phyloP scores from a whole-genome alignment of 164 flowering plant species.

The Magnolia officinalis region DNA sequence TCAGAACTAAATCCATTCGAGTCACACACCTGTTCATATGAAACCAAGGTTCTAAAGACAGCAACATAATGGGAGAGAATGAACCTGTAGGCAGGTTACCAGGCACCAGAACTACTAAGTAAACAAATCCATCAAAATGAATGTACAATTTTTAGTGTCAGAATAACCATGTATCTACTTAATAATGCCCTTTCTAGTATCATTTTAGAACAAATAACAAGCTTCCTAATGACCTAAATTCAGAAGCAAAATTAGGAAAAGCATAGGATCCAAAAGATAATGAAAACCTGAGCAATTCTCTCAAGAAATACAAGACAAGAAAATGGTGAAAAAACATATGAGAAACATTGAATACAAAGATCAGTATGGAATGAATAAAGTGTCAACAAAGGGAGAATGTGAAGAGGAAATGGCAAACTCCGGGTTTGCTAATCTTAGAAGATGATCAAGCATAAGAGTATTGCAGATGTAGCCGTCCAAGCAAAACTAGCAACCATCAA shows the following conservation, averaged over 20 bases:
- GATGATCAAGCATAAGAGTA: no score
- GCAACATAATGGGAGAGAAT: constrained; percentile 79
- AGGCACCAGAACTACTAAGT: constrained; percentile 9
- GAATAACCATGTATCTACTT: not conserved
- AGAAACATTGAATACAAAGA: not conserved
- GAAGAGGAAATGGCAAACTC: no score
- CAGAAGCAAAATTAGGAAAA: not conserved
- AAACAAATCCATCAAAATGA: not conserved
- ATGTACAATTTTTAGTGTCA: not conserved
- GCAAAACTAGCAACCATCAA: no score
- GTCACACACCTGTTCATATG: constrained; percentile 73
- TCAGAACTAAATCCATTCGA: not conserved
- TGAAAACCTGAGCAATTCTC: not conserved
- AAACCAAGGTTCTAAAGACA: constrained; percentile 63
- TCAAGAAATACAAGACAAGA: not conserved
- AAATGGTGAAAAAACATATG: not conserved
- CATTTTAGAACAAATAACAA: not conserved
- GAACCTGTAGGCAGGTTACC: constrained; percentile 51
- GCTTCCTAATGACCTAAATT: not conserved
- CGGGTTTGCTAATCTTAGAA: no score
- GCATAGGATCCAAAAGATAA: not conserved
- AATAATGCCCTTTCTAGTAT: not conserved
- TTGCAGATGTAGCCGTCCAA: no score
- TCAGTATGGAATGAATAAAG: not conserved
- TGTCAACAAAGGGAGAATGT: no score